phyloP scores from a whole-genome alignment of 202 grass and related monocot species.

The Zoysia matrella region DNA sequence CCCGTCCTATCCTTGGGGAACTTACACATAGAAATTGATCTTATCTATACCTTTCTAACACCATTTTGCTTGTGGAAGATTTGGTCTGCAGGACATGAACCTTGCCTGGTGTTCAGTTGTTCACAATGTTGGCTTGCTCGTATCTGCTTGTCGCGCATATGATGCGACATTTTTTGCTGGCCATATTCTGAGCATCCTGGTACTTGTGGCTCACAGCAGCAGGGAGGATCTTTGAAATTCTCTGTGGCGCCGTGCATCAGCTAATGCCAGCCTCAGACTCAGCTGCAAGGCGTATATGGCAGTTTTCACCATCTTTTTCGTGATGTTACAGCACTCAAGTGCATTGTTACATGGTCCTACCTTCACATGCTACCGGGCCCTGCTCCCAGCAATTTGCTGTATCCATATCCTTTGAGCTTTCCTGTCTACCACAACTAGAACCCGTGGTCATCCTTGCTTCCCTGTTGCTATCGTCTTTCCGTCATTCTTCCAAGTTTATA shows the following conservation, averaged over 20 bases:
- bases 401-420: conserved; percentile 28
- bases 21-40: neutral
- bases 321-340: conserved; percentile 42
- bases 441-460: conserved; percentile 1
- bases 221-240: conserved; percentile 5
- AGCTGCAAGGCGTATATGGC: neutral
- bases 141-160: conserved; percentile 13
- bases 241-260: conserved; percentile 22
- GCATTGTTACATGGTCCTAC: conserved; percentile 48
- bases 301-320: conserved; percentile 17
- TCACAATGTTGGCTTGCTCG: conserved; percentile 6
- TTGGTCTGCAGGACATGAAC: conserved; percentile 30
- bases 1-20: conserved; percentile 15
- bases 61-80: conserved; percentile 46
- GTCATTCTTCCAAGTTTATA: conserved; percentile 18
- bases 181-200: conserved; percentile 17
- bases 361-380: conserved; percentile 38
- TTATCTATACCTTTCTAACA: conserved; percentile 27
- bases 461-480: conserved; percentile 35
- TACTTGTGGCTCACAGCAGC: conserved; percentile 40
- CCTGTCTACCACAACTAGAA: conserved; percentile 24
- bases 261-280: conserved; percentile 19
- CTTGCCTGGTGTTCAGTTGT: conserved; percentile 2
- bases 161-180: conserved; percentile 7
- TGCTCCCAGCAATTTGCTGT: neutral